Conservation (phyloP, 306 rosid species). For the Lotus japonicus region DNA sequence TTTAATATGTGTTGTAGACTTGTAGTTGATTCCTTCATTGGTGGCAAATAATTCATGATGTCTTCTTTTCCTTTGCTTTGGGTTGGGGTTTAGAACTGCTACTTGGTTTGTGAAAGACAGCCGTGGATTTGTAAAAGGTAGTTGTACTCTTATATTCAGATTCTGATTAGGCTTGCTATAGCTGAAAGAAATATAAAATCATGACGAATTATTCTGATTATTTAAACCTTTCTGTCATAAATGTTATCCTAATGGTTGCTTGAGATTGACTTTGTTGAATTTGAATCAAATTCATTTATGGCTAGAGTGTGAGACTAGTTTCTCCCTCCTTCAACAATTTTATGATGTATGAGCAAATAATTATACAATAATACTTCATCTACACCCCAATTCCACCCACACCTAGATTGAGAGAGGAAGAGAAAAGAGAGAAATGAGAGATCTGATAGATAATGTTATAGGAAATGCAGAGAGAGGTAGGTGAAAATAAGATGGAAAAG, state of each 20-base stretch:
- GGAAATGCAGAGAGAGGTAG: no score
- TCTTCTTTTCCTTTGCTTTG: conserved; percentile 2
- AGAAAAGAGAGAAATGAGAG: no score
- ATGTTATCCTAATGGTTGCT: no score
- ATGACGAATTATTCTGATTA: conserved; percentile 7
- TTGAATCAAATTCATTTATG: neutral
- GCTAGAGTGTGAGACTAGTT: neutral
- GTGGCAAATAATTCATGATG: conserved; percentile 18
- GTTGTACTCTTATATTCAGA: neutral
- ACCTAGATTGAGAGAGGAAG: no score
- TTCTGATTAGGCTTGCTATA: neutral
- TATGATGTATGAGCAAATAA: neutral
- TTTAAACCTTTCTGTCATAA: neutral
- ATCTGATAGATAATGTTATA: no score
- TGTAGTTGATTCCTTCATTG: conserved; percentile 21
- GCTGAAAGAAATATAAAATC: neutral
- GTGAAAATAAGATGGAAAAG: no score
- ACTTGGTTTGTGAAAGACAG: conserved; percentile 10
- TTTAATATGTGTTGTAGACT: conserved; percentile 10
- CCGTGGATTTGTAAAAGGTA: neutral
- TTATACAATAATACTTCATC: no score
- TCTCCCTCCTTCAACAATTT: neutral
- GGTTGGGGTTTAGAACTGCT: neutral
- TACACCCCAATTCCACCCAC: no score
- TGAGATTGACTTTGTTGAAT: neutral